These are phyloP conservation scores for Wickerhamomyces sydowiorum DNA, from an alignment of 805 yeast species.

Conservation along the genomic window DNA sequence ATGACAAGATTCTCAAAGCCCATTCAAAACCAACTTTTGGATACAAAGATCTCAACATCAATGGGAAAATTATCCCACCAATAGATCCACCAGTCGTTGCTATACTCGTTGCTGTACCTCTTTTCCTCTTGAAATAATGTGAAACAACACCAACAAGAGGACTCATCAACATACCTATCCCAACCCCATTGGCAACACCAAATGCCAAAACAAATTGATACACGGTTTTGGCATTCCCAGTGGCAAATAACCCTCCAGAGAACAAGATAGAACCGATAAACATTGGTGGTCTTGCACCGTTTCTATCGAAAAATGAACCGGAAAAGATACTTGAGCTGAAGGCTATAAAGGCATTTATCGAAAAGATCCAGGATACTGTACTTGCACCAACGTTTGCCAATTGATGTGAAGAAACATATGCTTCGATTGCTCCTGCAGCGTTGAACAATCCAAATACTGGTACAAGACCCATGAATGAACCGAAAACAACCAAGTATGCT, in stretches of 20 bases:
- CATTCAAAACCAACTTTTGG: slow-evolving; percentile 43
- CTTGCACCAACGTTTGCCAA: slow-evolving; percentile 38
- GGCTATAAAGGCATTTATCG: slow-evolving; percentile 44
- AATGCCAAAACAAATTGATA: slow-evolving; percentile 60
- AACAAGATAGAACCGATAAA: slow-evolving; percentile 34
- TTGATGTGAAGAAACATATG: slow-evolving; percentile 53
- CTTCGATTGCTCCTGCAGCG: slow-evolving; percentile 56
- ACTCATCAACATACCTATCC: slow-evolving; percentile 49
- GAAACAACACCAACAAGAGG: slow-evolving; percentile 56
- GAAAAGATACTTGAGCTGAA: slow-evolving; percentile 44
- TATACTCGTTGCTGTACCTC: slow-evolving; percentile 49
- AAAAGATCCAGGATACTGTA: slow-evolving; percentile 58
- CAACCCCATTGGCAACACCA: slow-evolving; percentile 48
- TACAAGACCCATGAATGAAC: slow-evolving; percentile 50
- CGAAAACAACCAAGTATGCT: slow-evolving; percentile 53
- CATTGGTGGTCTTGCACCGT: slow-evolving; percentile 42
- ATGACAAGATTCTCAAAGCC: slow-evolving; percentile 49
- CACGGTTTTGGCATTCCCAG: slow-evolving; percentile 42
- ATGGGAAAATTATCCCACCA: slow-evolving; percentile 51
- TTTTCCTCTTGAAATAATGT: slow-evolving; percentile 54
- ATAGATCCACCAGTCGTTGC: slow-evolving; percentile 47
- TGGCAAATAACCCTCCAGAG: slow-evolving; percentile 44
- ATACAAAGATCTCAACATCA: slow-evolving; percentile 43
- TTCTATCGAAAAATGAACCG: slow-evolving; percentile 52
- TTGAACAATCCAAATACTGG: slow-evolving; percentile 53